phyloP scores from a whole-genome alignment of 768 basidiomycete species.

The Royoungia palumana region DNA sequence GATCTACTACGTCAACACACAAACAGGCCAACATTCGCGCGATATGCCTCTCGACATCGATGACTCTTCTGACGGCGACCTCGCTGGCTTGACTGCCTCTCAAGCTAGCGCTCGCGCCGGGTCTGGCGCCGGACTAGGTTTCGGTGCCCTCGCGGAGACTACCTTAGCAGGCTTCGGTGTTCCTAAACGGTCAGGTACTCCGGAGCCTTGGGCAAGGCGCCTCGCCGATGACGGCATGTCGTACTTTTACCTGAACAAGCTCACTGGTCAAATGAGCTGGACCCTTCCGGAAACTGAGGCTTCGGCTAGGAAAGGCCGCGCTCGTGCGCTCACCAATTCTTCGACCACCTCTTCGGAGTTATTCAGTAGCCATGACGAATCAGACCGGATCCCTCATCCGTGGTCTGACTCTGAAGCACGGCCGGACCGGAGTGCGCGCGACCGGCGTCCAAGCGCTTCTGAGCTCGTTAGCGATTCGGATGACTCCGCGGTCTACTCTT shows the following conservation, averaged over 20 bases:
- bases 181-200: conserved; percentile 54
- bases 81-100: conserved; percentile 53
- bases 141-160: conserved; percentile 36
- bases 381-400: conserved; percentile 22
- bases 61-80: conserved; percentile 59
- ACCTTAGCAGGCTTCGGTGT: conserved; percentile 57
- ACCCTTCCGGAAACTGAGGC: conserved; percentile 50
- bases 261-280: conserved; percentile 68
- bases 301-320: conserved; percentile 28
- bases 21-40: conserved; percentile 76
- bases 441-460: conserved; percentile 29
- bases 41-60: conserved; percentile 80
- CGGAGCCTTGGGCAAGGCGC: conserved; percentile 80
- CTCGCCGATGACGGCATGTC: conserved; percentile 80
- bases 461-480: conserved; percentile 71
- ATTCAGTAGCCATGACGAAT: conserved; percentile 21
- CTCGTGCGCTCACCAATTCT: conserved; percentile 32
- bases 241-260: conserved; percentile 75
- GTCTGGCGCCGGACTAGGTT: conserved; percentile 49
- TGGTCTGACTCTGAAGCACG: conserved; percentile 37
- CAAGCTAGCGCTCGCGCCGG: conserved; percentile 56
- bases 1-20: conserved; percentile 95
- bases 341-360: conserved; percentile 33
- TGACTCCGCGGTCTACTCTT: conserved; percentile 56
- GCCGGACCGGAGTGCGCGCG: conserved; percentile 23